Evolutionary conservation across 2,329 filamentous ascomycete genomes (phyloP).

Genomic region (Metarhizium rileyi): DNA sequence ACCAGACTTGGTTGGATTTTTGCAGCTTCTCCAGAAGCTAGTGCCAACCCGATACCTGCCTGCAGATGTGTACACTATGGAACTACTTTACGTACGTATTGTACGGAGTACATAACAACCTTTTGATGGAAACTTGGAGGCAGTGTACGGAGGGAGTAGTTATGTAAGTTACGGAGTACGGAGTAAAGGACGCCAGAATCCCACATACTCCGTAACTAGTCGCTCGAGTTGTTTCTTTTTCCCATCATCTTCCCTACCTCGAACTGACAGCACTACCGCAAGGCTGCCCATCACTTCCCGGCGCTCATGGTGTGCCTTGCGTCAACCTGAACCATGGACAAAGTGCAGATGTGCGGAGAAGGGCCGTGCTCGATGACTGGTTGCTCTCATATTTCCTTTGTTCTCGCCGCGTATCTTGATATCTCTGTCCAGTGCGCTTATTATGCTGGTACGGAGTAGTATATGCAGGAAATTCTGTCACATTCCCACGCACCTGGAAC

Average conservation of each 20-base stretch:
- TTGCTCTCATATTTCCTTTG: not conserved
- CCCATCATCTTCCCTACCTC: not conserved
- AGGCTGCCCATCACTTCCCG: not conserved
- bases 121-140: no score
- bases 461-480: not conserved
- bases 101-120: no score
- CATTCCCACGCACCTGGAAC: not conserved
- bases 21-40: no score
- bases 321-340: not conserved
- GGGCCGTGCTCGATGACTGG: not conserved
- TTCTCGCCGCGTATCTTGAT: not conserved
- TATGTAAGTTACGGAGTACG: not conserved
- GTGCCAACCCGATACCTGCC: no score
- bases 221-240: not conserved
- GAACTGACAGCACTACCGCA: not conserved
- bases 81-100: no score
- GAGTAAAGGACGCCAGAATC: no score
- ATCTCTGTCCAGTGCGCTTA: not conserved
- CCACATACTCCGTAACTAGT: not conserved
- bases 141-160: no score
- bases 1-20: no score
- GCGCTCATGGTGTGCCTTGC: not conserved
- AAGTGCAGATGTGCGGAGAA: constrained; percentile 1
- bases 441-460: no score
- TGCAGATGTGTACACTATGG: no score